These are phyloP conservation scores for Chionographis japonica DNA, from an alignment of 106 monocot species.

Conservation along the genomic window DNA sequence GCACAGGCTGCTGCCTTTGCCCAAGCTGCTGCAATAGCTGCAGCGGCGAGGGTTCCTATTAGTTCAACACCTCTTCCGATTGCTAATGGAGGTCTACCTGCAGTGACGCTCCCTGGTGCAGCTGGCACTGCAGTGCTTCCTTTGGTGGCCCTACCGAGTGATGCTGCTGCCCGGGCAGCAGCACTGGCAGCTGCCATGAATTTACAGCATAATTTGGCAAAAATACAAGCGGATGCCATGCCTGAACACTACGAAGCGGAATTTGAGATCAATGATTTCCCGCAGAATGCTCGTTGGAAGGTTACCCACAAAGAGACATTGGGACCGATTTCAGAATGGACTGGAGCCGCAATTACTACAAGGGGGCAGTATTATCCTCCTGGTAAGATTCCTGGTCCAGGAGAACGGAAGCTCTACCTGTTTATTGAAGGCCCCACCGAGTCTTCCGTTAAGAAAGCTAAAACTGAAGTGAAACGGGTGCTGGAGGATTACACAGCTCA, in stretches of 20 bases:
- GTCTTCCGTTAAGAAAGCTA: slow-evolving; percentile 92
- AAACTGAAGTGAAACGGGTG: slow-evolving; percentile 78
- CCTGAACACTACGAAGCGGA: slow-evolving; percentile 94
- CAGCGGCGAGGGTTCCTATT: slow-evolving; percentile 40
- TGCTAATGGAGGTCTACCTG: slow-evolving; percentile 21
- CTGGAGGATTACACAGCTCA: slow-evolving; percentile 80
- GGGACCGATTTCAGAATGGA: slow-evolving; percentile 91
- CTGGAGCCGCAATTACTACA: slow-evolving; percentile 90
- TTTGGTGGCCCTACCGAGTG: slow-evolving; percentile 23
- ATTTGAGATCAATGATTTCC: slow-evolving; percentile 93
- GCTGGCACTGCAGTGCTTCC: slow-evolving; percentile 29
- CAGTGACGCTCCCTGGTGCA: slow-evolving; percentile 26
- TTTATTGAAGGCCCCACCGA: slow-evolving; percentile 94
- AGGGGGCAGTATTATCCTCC: slow-evolving; percentile 76
- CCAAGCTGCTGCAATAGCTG: slow-evolving; percentile 66
- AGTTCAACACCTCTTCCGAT: slow-evolving; percentile 26
- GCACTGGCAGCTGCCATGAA: slow-evolving; percentile 87
- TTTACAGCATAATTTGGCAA: slow-evolving; percentile 86
- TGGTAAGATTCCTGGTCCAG: slow-evolving; percentile 64
- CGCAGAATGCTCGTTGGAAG: slow-evolving; percentile 96
- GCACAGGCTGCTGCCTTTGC: slow-evolving; percentile 54
- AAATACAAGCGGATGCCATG: slow-evolving; percentile 91
- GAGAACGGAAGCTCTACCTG: slow-evolving; percentile 83
- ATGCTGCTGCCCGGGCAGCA: slow-evolving; percentile 72
- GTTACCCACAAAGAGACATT: slow-evolving; percentile 95